phyloP scores from a whole-genome alignment of 202 grass and related monocot species.

The Brachypodium distachyon region DNA sequence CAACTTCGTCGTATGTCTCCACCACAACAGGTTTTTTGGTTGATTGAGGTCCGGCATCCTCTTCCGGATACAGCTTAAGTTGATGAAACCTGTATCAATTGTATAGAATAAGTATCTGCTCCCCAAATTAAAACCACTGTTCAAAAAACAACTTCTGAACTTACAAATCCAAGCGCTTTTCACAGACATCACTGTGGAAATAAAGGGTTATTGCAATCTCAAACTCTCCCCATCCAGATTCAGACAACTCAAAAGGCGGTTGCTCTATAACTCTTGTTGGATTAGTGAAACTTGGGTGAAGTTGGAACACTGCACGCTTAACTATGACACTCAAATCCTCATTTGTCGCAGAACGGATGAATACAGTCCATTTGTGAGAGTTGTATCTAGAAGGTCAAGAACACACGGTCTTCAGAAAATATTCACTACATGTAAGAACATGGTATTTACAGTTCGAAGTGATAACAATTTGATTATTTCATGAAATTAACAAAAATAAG shows the following conservation, averaged over 20 bases:
- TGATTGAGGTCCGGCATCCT: slow-evolving; percentile 55
- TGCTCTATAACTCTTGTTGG: slow-evolving; percentile 78
- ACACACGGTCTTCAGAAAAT: not conserved
- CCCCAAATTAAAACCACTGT: not conserved
- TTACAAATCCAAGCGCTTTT: slow-evolving; percentile 85
- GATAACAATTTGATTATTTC: not conserved
- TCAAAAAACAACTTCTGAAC: not conserved
- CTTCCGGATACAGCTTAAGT: slow-evolving; percentile 81
- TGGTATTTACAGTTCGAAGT: not conserved
- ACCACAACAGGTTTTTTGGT: slow-evolving; percentile 85
- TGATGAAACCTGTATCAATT: slow-evolving; percentile 58
- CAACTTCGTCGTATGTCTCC: slow-evolving; percentile 77
- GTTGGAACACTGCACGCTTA: slow-evolving; percentile 83
- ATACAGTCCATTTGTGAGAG: slow-evolving; percentile 93
- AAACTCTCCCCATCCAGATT: slow-evolving; percentile 94
- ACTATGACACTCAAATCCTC: slow-evolving; percentile 81
- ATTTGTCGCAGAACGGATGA: slow-evolving; percentile 66
- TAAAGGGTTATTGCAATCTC: slow-evolving; percentile 87
- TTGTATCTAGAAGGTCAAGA: slow-evolving; percentile 51
- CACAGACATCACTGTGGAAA: slow-evolving; percentile 84
- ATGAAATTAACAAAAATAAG: not conserved
- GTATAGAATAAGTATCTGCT: not conserved
- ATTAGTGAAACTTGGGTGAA: slow-evolving; percentile 94
- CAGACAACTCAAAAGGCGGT: slow-evolving; percentile 77
- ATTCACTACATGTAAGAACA: not conserved